These are phyloP conservation scores for Fusarium euwallaceae DNA, from an alignment of 2,329 filamentous ascomycete genomes.

Conservation along the genomic window DNA sequence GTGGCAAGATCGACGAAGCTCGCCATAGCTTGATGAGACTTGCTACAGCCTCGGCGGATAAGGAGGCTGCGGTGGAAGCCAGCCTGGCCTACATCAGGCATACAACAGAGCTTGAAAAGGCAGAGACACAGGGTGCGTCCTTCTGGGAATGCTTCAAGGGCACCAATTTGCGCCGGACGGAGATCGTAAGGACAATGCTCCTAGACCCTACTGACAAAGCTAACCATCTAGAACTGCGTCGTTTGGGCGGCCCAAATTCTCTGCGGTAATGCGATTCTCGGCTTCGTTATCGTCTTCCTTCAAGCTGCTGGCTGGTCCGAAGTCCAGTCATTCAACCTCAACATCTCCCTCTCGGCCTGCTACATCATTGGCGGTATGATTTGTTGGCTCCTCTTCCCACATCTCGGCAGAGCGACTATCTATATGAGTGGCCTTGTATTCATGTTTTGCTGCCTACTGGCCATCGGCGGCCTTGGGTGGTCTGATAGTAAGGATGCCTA, in stretches of 20 bases:
- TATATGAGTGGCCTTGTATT: background rate
- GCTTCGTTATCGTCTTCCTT: background rate
- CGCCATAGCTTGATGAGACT: constrained; percentile 2
- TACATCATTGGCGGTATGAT: background rate
- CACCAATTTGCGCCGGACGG: background rate
- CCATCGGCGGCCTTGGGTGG: background rate
- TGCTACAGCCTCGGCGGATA: background rate
- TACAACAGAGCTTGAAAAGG: background rate
- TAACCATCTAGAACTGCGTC: background rate
- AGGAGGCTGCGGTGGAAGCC: background rate
- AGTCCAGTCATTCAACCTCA: constrained; percentile 1
- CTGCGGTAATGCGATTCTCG: background rate
- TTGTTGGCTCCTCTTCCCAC: background rate
- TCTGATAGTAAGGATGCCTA: background rate
- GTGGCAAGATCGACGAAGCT: background rate
- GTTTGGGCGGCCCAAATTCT: background rate
- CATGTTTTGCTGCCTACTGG: background rate
- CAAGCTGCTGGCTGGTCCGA: background rate
- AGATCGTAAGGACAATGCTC: background rate
- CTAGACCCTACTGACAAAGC: rapidly evolving
- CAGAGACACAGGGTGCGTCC: background rate
- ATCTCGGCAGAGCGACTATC: background rate
- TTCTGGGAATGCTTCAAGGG: constrained; percentile 2
- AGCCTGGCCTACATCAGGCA: background rate
- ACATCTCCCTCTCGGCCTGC: background rate